These are phyloP conservation scores for Candida boidinii DNA, from an alignment of 805 yeast genomes.

Conservation along the genomic window DNA sequence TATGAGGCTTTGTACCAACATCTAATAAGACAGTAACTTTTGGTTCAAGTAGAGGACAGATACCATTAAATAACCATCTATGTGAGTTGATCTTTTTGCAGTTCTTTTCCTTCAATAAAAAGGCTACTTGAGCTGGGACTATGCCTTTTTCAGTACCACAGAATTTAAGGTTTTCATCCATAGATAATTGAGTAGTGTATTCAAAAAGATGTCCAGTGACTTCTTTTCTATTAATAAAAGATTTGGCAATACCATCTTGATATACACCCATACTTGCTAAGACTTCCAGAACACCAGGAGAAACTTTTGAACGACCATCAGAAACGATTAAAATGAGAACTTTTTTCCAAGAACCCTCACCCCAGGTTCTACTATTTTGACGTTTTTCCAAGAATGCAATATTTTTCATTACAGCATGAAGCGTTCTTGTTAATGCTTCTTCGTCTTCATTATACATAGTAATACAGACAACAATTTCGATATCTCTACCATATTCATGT, in stretches of 20 bases:
- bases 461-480: constrained; percentile 84
- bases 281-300: constrained; percentile 76
- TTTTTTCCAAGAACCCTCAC: constrained; percentile 94
- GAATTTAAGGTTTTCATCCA: constrained; percentile 82
- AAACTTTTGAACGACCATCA: constrained; percentile 89
- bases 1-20: constrained; percentile 96
- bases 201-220: constrained; percentile 94
- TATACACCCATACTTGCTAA: constrained; percentile 93
- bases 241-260: constrained; percentile 96
- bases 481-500: constrained; percentile 80
- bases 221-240: constrained; percentile 81
- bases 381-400: constrained; percentile 82
- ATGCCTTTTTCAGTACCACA: constrained; percentile 84
- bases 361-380: constrained; percentile 83
- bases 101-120: constrained; percentile 88
- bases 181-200: constrained; percentile 90
- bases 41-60: constrained; percentile 88
- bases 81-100: constrained; percentile 94
- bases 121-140: constrained; percentile 90
- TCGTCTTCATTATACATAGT: constrained; percentile 98
- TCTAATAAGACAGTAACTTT: constrained; percentile 83
- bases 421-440: constrained; percentile 78
- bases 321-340: constrained; percentile 86
- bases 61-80: constrained; percentile 94
- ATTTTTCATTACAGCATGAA: constrained; percentile 91